Percentiles rank a stretch among this genome's conserved stretches.
Evolutionary conservation across 257 asterid genomes (phyloP).

Genomic region (Petunia axillaris): DNA sequence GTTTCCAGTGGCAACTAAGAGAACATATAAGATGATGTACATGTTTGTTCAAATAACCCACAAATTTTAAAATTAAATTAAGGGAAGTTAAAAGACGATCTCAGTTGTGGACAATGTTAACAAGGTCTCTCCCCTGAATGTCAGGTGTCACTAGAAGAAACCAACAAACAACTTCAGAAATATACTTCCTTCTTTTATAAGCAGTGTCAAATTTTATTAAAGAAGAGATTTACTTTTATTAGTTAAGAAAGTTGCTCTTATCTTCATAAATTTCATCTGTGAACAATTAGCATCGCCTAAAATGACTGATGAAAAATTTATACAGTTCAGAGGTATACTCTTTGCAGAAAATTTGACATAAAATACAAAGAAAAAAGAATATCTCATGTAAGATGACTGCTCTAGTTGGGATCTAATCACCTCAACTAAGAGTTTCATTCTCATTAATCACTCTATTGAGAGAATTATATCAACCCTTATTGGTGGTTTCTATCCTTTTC

Average conservation of each 20-base stretch:
- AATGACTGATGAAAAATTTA: neutral
- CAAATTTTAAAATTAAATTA: neutral
- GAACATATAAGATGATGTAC: constrained; percentile 13
- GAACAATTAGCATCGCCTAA: neutral
- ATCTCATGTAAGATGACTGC: constrained; percentile 18
- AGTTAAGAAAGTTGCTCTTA: neutral
- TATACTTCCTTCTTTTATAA: neutral
- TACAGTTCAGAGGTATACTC: constrained; percentile 15
- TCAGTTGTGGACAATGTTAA: neutral
- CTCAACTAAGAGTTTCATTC: constrained; percentile 18
- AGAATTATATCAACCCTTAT: neutral
- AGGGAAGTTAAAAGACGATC: neutral
- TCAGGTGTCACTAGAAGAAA: constrained; percentile 16
- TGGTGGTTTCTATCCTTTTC: neutral
- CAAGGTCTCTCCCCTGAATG: neutral
- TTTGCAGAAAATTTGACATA: neutral
- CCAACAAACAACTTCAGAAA: neutral
- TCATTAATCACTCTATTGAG: neutral
- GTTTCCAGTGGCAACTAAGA: constrained; percentile 17
- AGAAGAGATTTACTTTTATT: neutral
- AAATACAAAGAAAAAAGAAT: neutral
- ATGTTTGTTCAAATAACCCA: constrained; percentile 1
- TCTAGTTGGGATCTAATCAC: neutral
- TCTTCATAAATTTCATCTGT: neutral
- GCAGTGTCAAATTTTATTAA: neutral